Evolutionary conservation across 1,284 basidiomycete genomes (phyloP), one percentile per base, ranked within the genome.

Genomic region (Tetrapyrgos nigripes): DNA sequence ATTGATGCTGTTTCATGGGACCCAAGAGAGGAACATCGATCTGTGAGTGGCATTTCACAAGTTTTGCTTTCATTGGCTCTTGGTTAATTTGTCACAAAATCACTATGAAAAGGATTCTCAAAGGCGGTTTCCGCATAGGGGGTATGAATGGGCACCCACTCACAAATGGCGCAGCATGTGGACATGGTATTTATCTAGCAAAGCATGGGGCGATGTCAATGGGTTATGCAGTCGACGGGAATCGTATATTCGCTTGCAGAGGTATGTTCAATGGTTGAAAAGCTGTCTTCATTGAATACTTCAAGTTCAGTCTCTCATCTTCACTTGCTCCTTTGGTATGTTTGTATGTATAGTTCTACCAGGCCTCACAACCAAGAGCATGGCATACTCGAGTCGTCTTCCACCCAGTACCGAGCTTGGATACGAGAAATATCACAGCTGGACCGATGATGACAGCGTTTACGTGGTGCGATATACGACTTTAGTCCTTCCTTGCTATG

Each of bases 401-500:
- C 53, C 47, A 4, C 24, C 23, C 17, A 53, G 57, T 9, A 29
- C 17, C 1, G 19, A 24, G 21, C 40, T 62, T 4, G 58, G 61
- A 8, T 37, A 46, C 26, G 63, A 54, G 17, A 10, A 17, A 13
- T 59, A 46, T 46, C 61, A 64, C 31, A 55, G 50, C 6, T 64
- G 45, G 52, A 31, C 8, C 17, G 37, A 8, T n/a, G 17, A 4
- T 3, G 11, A 9, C 9, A 17, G 19, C 3, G 43, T 64, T 13
- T 57, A 56, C 24, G 64, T 66, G 14, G 64, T 62, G 14, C 60
- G 64, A 8, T 57, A 66, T 50, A 46, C 63, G 0, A 26, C 33
- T 13, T 48, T 66, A n/a, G 59, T 66, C 2, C 33, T 66, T 21
- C 64, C 64, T 3, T 66, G 64, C 54, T 66, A 64, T 53, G 64